Conservation (phyloP, 352 stramenopile species). For the Globisporangium barbulae region DNA sequence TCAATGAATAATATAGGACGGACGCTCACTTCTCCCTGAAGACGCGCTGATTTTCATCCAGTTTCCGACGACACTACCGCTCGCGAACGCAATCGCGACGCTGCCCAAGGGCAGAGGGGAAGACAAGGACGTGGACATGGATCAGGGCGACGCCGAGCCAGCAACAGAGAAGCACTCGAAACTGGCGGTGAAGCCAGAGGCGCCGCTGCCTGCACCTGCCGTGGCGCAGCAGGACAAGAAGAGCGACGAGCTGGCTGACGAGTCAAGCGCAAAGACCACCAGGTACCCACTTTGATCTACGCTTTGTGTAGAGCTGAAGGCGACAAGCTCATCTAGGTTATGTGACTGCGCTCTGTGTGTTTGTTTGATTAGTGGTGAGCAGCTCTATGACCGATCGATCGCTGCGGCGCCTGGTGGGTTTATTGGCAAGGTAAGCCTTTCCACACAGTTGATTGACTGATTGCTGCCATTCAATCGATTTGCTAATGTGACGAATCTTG, state of each 20-base stretch:
- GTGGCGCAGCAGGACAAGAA: slow-evolving; percentile 5
- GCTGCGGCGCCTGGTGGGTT: slow-evolving; percentile 67
- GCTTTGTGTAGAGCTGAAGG: not conserved
- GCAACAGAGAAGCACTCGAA: slow-evolving; percentile 11
- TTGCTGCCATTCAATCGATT: not conserved
- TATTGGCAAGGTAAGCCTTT: slow-evolving; percentile 68
- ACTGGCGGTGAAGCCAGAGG: slow-evolving; percentile 15
- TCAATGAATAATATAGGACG: slow-evolving; percentile 18
- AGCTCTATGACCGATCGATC: slow-evolving; percentile 70
- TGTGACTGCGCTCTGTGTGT: not conserved
- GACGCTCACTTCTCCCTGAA: slow-evolving; percentile 51
- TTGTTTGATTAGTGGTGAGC: slow-evolving; percentile 35
- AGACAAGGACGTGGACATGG: slow-evolving; percentile 27
- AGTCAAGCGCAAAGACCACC: slow-evolving; percentile 1
- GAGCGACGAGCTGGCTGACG: slow-evolving; percentile 6
- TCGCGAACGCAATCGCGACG: slow-evolving; percentile 45
- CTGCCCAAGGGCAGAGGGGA: slow-evolving; percentile 24
- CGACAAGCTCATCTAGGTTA: not conserved
- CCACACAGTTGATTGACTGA: not conserved
- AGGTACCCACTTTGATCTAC: slow-evolving; percentile 2
- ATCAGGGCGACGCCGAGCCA: slow-evolving; percentile 11
- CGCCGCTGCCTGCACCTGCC: not conserved
- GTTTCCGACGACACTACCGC: slow-evolving; percentile 76
- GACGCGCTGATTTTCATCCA: slow-evolving; percentile 83
- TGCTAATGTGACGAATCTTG: not conserved